Percentiles rank a stretch among this genome's conserved stretches.
These are phyloP conservation scores for Lactarius hatsudake DNA, from an alignment of 768 basidiomycete genomes.

Conservation along the genomic window DNA sequence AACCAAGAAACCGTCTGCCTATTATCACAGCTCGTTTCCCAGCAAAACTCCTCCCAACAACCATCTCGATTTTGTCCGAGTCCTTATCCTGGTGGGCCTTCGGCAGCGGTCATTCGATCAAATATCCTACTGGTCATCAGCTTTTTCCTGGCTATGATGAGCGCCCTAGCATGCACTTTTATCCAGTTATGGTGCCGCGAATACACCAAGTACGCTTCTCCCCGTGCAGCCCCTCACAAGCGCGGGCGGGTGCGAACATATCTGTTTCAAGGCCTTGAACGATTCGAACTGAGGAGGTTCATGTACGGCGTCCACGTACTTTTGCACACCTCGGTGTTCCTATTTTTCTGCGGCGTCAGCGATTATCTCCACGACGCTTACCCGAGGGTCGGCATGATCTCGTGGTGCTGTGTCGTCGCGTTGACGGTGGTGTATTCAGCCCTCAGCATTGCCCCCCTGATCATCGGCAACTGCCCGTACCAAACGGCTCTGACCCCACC, in stretches of 20 bases:
- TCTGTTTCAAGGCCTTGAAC: constrained; percentile 6
- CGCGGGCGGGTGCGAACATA: constrained; percentile 16
- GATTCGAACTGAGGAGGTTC: constrained; percentile 8
- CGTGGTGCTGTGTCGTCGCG: not conserved
- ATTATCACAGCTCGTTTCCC: constrained; percentile 7
- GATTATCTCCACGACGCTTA: constrained; percentile 8
- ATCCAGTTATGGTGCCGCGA: constrained; percentile 24
- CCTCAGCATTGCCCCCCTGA: constrained; percentile 15
- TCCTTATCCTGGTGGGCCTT: not conserved
- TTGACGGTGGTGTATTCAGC: not conserved
- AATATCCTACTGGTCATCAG: constrained; percentile 17
- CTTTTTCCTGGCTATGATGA: constrained; percentile 15
- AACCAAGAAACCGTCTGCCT: constrained; percentile 5
- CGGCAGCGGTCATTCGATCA: constrained; percentile 3
- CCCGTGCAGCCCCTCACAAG: constrained; percentile 5
- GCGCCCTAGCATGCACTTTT: constrained; percentile 10
- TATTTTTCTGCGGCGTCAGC: constrained; percentile 17
- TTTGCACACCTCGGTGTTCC: constrained; percentile 17
- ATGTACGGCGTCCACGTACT: constrained; percentile 7
- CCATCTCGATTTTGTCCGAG: not conserved
- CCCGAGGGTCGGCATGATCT: not conserved
- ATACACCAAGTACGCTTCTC: not conserved
- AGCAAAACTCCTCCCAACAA: not conserved
- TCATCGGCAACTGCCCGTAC: constrained; percentile 14
- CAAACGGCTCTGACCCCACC: constrained; percentile 18